Base-by-base conservation (phyloP, 2,329 filamentous ascomycete genomes). In the Escovopsis sp. region DNA sequence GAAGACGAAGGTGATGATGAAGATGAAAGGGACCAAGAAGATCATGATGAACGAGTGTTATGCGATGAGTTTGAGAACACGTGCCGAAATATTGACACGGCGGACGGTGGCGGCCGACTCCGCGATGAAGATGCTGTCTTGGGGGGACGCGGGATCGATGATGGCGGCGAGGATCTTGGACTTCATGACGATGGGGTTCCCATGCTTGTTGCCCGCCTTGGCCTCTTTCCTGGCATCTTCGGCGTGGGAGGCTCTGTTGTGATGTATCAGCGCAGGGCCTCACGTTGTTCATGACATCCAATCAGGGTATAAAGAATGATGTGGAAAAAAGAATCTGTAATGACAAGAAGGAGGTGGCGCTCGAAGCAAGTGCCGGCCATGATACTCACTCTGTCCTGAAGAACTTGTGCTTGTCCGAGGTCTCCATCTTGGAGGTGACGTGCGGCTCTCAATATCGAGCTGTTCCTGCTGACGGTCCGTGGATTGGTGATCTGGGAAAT, bases 311-410 rank as follows among this genome's bases (percentile, higher is more conserved):
- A n/a, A n/a, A n/a, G n/a, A n/a, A n/a, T n/a, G n/a, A n/a, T n/a
- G n/a, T n/a, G n/a, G n/a, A n/a, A n/a, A n/a, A n/a, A n/a, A n/a
- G n/a, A n/a, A n/a, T n/a, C n/a, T n/a, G n/a, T n/a, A n/a, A n/a
- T n/a, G n/a, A n/a, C n/a, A n/a, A n/a, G n/a, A n/a, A n/a, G n/a
- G n/a, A n/a, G n/a, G n/a, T n/a, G n/a, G n/a, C n/a, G n/a, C n/a
- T n/a, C n/a, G n/a, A n/a, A n/a, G n/a, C n/a, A n/a, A n/a, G n/a
- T n/a, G n/a, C n/a, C n/a, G n/a, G n/a, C n/a, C n/a, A n/a, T n/a
- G n/a, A n/a, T n/a, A 55, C 76, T 58, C 61, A 90, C 84, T 87
- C 81, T 21, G 86, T 92, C 58, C 94, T 83, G 53, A 96, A 96
- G 64, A 92, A 96, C 52, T 90, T 75, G 21, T 80, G 77, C 35